Conservation (phyloP, 352 stramenopile genomes). For the Pythium aphanidermatum region DNA sequence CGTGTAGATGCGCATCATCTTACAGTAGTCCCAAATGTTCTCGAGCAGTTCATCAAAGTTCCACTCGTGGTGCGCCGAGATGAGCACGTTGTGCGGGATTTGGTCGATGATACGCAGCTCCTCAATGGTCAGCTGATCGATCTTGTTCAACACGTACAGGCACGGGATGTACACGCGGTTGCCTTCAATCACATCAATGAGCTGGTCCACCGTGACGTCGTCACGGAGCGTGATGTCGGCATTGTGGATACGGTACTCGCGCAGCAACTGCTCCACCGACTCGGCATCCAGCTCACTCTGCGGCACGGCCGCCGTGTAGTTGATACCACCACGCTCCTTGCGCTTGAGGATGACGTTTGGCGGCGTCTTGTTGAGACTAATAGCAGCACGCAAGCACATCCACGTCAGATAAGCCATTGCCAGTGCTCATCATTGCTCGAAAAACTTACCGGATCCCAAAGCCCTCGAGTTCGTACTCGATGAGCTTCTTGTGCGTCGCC, state of each 20-base stretch:
- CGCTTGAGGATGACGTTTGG: slow-evolving; percentile 96
- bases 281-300: slow-evolving; percentile 93
- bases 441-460: slow-evolving; percentile 92
- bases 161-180: slow-evolving; percentile 98
- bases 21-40: slow-evolving; percentile 97
- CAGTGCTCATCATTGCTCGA: too few relatives aligned
- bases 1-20: slow-evolving; percentile 98
- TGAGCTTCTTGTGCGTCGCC: slow-evolving; percentile 98
- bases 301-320: slow-evolving; percentile 93
- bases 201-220: slow-evolving; percentile 96
- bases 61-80: slow-evolving; percentile 95
- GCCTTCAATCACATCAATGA: slow-evolving; percentile 99
- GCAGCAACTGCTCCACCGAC: slow-evolving; percentile 91
- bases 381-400: background rate
- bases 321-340: slow-evolving; percentile 96
- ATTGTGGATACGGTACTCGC: slow-evolving; percentile 99
- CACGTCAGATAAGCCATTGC: too few relatives aligned
- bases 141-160: slow-evolving; percentile 99
- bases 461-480: slow-evolving; percentile 97
- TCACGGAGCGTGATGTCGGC: slow-evolving; percentile 95
- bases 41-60: slow-evolving; percentile 98
- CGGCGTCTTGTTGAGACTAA: slow-evolving; percentile 94
- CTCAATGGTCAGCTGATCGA: slow-evolving; percentile 98
- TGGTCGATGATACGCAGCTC: slow-evolving; percentile 98
- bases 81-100: slow-evolving; percentile 97